Base-by-base conservation (phyloP, 2,329 filamentous ascomycete species). In the Magnaporthiopsis poae region DNA sequence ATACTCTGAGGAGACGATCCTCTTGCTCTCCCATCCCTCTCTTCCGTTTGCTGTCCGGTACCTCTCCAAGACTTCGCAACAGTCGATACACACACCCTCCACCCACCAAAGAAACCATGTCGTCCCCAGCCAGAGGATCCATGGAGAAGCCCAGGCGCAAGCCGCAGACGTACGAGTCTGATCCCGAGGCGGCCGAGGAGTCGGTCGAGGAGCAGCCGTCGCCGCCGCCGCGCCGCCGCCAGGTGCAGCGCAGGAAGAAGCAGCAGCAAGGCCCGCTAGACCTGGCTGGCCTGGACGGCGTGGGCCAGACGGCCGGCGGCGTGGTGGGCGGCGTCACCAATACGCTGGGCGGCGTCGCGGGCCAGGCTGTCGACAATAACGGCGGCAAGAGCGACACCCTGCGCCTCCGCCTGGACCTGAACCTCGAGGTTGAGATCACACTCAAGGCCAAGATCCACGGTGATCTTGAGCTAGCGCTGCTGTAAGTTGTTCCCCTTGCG, bases 391-490 rank as follows among this genome's bases (percentile, higher is more conserved):
- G 84, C 68, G 88, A 92, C 72, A 89, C 90, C 59, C 78, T 93
- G 74, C 88, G 88, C 74, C 77, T 95, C 71, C 84, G 88, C 56
- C 79, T 95, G 29, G 91, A 95, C 73, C 67, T 69, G 29, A 95
- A 95, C 76, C 80, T 95, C 67, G 91, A 95, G 71, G 84, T 95
- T 64, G 91, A 95, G 77, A 90, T 95, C 69, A 89, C 92, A 72
- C 83, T 95, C 68, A 95, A 95, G 82, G 91, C 91, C 27, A 88
- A 89, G 76, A 92, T 95, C 70, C 88, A 92, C 72, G 92, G 92
- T 73, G 92, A 96, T 79, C 78, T 96, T 70, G 92, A 90, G 46
- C 77, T 95, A 70, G 89, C 88, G 70, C 82, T 95, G 71, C 78
- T 85, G 82, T 85, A 78, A 77, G 82, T 69, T 18, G 8, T 5